Evolutionary conservation across 768 basidiomycete species (phyloP), one percentile per base, ranked within the genome.

Genomic region (Boletus subcaerulescens): DNA sequence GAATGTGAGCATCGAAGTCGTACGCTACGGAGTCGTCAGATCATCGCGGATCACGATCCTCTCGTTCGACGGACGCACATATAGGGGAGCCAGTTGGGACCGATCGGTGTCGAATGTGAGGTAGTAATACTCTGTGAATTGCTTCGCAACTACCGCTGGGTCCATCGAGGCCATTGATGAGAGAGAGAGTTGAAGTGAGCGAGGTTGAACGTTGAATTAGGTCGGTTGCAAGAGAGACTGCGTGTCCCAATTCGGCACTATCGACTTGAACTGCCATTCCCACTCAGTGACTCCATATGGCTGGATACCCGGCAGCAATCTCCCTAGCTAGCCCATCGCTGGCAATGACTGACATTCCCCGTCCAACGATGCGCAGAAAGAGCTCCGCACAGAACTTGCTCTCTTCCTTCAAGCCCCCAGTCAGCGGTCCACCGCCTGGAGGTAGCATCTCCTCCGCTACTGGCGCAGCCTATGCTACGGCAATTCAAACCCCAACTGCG

Each of bases 51-150:
- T 72, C 70, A 47, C 38, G 45, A 48, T 26, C 11, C 22, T 35
- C 14, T 26, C 24, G 22, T 18, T 33, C 10, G 42, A 47, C 18
- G 31, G 48, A 84, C 89, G 62, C 56, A 98, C 96, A 74, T 97
- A 98, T 72, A 98, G 86, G 33, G 73, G 43, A 3, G 58, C 61
- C 49, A 98, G 81, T 3, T 56, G 48, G 0, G 68, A 44, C 40
- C 94, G 83, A 69, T 87, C 70, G 8, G 67, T 3, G 67, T 93
- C 88, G 65, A 98, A 96, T 1, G 81, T 83, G 0, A 57, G 3
- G 75, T 97, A 98, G 82, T 97, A 98, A 74, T 80, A 96, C 31
- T 83, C 74, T 58, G 81, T 80, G 69, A 92, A 93, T 63, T 93
- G 84, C 67, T 83, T 80, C 10, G 93, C 91, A 68, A 98, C 78